phyloP scores from a whole-genome alignment of 2,329 filamentous ascomycete genomes.

The Calonectria pteridis region DNA sequence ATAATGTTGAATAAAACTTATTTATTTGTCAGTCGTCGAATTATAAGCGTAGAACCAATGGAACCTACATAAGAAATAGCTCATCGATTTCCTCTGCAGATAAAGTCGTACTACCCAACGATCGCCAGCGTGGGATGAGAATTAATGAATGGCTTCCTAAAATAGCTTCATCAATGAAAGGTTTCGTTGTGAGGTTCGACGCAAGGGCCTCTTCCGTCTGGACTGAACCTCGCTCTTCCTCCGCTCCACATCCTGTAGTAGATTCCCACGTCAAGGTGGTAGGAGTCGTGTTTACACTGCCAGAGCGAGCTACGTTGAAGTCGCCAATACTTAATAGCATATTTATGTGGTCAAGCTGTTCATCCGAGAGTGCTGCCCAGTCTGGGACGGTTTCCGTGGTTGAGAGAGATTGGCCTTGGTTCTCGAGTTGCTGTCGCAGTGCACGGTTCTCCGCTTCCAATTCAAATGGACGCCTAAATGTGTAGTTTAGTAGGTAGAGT shows the following conservation, averaged over 20 bases:
- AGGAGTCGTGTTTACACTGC: background rate
- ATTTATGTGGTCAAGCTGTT: background rate
- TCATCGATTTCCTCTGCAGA: background rate
- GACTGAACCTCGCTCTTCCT: background rate
- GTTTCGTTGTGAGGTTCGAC: background rate
- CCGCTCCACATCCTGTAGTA: no score
- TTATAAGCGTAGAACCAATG: background rate
- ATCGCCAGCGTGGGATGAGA: background rate
- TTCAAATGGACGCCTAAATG: background rate
- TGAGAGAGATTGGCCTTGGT: background rate
- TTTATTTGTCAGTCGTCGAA: background rate
- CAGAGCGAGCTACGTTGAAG: background rate
- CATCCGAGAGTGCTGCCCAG: background rate
- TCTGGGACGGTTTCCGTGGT: background rate
- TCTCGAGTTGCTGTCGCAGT: background rate
- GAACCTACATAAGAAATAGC: background rate
- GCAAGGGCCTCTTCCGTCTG: background rate
- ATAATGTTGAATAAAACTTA: background rate
- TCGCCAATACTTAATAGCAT: background rate
- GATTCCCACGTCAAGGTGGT: background rate
- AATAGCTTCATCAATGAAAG: background rate
- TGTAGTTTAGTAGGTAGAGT: background rate
- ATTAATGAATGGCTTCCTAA: background rate
- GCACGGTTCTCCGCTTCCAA: background rate
- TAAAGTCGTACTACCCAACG: background rate